Evolutionary conservation across 2,329 filamentous ascomycete species (phyloP), one percentile per base, ranked within the genome.

Genomic region (Colletotrichum liaoningense): DNA sequence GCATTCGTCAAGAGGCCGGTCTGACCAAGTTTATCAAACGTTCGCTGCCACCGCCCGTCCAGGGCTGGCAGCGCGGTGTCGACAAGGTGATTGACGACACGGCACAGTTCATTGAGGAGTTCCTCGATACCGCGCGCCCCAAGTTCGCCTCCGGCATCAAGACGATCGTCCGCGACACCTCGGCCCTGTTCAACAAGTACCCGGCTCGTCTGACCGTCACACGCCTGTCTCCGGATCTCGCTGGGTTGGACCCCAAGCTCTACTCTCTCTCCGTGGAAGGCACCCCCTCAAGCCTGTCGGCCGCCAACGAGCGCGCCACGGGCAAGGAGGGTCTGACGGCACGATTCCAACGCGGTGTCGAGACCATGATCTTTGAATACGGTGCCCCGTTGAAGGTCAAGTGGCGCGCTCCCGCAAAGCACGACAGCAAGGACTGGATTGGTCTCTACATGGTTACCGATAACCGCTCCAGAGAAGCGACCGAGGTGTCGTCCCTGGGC

Each of bases 371-470:
- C 0, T 93, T 98, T 67, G 93, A 97, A 81, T 99, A 98, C 77
- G 97, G 97, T 46, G 90, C 95, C 0, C 95, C 97, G 0, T 94
- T 99, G 81, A 93, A 90, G 77, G 94, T 98, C 75, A 94, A 91
- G 77, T 99, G 97, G 97, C 94, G 91, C 33, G 97, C 96, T 0
- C 96, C 97, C 0, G 87, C 91, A 49, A 94, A 95, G 76, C 97
- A 98, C 83, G 93, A 92, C 84, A 95, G 93, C 81, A 93, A 93
- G 78, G 97, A 99, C 82, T 99, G 97, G 97, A 92, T 99, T 66
- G 96, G 96, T 4, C 88, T 99, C 6, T 99, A 98, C 86, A 95
- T 95, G 90, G 95, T 99, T 3, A 95, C 95, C 3, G 96, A 98
- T 83, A 99, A 98, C 80, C 90, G 92, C 7, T 97, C 94, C 8